phyloP scores from a whole-genome alignment of 2,329 filamentous ascomycete genomes.

The Nothophoma quercina region DNA sequence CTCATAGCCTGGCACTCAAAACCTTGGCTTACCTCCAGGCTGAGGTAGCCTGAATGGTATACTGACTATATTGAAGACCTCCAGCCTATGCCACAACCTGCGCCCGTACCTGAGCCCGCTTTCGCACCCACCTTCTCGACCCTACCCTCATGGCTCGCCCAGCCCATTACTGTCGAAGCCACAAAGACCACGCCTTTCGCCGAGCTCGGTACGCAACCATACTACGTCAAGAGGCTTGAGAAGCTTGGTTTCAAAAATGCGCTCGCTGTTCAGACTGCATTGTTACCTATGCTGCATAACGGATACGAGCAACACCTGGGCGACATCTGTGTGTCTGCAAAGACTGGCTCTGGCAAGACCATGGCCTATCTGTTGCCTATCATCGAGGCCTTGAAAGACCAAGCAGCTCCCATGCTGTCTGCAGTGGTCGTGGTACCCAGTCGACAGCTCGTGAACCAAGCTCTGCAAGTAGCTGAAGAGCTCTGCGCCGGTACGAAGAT shows the following conservation, averaged over 20 bases:
- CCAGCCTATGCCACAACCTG: conserved; percentile 81
- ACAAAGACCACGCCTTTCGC: conserved; percentile 68
- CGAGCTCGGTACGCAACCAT: conserved; percentile 68
- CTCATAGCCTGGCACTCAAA: too few species aligned
- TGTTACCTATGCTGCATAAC: conserved; percentile 80
- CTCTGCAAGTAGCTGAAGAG: conserved; percentile 75
- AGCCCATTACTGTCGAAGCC: conserved; percentile 73
- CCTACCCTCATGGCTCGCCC: conserved; percentile 80
- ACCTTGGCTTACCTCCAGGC: too few species aligned
- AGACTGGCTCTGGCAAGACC: conserved; percentile 96
- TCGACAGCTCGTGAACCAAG: conserved; percentile 87
- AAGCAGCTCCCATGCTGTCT: conserved; percentile 70
- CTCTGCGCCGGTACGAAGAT: conserved; percentile 77
- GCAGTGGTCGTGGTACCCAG: conserved; percentile 90
- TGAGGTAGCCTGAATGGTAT: too few species aligned
- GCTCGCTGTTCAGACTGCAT: conserved; percentile 79
- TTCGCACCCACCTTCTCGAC: conserved; percentile 76
- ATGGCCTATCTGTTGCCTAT: conserved; percentile 89
- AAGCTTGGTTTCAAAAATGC: conserved; percentile 74
- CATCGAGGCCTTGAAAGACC: conserved; percentile 74
- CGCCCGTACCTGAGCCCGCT: conserved; percentile 63
- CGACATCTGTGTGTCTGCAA: conserved; percentile 88
- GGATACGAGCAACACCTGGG: conserved; percentile 68
- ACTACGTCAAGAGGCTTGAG: conserved; percentile 68
- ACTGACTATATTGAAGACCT: conserved; percentile 59